Evolutionary conservation across 441 rosid species (phyloP), one percentile per base, ranked within the genome.

Genomic region (Jatropha podagrica): DNA sequence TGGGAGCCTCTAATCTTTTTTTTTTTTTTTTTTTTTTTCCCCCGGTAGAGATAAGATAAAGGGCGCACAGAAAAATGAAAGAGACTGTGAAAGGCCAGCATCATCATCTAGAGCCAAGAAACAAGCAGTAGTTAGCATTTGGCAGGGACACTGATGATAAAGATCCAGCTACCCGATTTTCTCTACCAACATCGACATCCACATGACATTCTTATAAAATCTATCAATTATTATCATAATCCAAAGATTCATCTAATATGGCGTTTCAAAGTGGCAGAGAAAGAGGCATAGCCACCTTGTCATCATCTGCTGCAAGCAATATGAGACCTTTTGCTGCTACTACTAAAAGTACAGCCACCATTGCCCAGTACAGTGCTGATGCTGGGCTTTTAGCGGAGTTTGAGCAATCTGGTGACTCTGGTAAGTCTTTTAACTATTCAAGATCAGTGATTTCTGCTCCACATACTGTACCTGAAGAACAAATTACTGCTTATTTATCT

Each of bases 341-440:
- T 56, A 73, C 46, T 38, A 85, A 81, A 61, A 78, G 79, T 38
- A 83, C 87, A 71, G 79, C 75, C 65, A 78, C 66, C 70, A 75
- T 87, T 74, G 91, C 92, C 54, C 93, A 87, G 69, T 92, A 81
- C 85, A 91, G 84, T 75, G 90, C 91, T 2, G 97, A 92, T 69
- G 97, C 95, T 44, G 86, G 85, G 67, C 84, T 91, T 65, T 81
- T 88, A 59, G 97, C 93, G 20, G 88, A 91, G 74, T 91, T 91
- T 63, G 95, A 92, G 75, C 89, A 85, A 40, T 91, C 95, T 12
- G 77, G 65, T 61, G 80, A 56, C 32, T 87, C 98, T 17, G 95
- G 92, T 77, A 88, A 86, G 89, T 82, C 87, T 15, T 92, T 92
- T 59, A 68, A 92, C 83, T 92, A 94, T 80, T 83, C 95, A 73